These are phyloP conservation scores for Pachyrhizus erosus DNA, from an alignment of 306 rosid species.

Conservation along the genomic window DNA sequence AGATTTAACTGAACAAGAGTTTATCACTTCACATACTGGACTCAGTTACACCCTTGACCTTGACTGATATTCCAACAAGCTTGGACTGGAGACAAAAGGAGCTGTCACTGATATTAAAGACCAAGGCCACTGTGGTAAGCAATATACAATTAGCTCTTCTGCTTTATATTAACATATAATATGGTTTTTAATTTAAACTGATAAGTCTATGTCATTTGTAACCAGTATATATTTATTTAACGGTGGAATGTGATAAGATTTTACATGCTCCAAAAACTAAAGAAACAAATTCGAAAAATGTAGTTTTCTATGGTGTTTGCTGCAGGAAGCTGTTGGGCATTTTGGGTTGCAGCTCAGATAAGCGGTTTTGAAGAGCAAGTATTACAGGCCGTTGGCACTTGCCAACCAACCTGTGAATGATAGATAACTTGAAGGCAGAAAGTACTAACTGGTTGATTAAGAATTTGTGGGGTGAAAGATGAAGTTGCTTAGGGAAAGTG, in stretches of 20 bases:
- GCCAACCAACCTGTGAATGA: slow-evolving; percentile 35
- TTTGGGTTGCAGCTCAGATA: slow-evolving; percentile 41
- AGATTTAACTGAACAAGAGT: slow-evolving; percentile 54
- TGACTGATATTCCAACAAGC: slow-evolving; percentile 16
- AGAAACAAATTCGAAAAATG: too few species aligned
- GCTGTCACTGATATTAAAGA: slow-evolving; percentile 48
- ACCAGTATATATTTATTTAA: too few species aligned
- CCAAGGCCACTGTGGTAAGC: slow-evolving; percentile 48
- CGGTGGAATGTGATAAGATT: too few species aligned
- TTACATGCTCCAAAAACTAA: too few species aligned
- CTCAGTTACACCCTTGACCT: background rate
- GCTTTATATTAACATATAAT: background rate
- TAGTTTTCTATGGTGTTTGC: too few species aligned
- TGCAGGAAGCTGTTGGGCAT: slow-evolving; percentile 56
- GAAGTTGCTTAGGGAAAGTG: slow-evolving; percentile 23
- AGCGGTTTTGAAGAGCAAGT: background rate
- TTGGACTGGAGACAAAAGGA: slow-evolving; percentile 51
- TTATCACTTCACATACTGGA: slow-evolving; percentile 46
- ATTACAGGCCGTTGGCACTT: background rate
- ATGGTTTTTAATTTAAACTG: too few species aligned
- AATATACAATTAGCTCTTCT: background rate
- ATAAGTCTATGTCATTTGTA: too few species aligned
- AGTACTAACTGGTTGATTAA: slow-evolving; percentile 40
- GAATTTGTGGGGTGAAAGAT: background rate
- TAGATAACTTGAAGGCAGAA: background rate